Evolutionary conservation across 441 rosid genomes (phyloP).

Genomic region (Kokia cookei): DNA sequence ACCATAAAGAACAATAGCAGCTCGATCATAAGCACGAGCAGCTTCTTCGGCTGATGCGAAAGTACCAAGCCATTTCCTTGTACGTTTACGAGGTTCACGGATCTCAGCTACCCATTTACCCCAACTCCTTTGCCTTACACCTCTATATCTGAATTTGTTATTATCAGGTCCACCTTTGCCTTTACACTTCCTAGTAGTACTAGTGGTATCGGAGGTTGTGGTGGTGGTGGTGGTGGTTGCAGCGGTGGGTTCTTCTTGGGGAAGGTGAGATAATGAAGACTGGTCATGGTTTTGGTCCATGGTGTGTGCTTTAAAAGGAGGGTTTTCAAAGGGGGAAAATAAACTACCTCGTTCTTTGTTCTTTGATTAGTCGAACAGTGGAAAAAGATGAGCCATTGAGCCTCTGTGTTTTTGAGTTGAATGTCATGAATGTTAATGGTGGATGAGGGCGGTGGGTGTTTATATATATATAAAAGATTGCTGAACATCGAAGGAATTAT

Average conservation of each 20-base stretch:
- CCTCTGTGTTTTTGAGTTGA: slow-evolving; percentile 25
- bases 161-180: slow-evolving; percentile 96
- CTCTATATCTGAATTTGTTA: slow-evolving; percentile 75
- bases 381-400: slow-evolving; percentile 1
- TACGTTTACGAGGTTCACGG: slow-evolving; percentile 84
- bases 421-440: slow-evolving; percentile 60
- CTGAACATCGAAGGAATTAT: slow-evolving; percentile 17
- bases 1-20: slow-evolving; percentile 80
- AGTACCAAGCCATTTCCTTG: slow-evolving; percentile 93
- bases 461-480: slow-evolving; percentile 1
- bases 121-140: slow-evolving; percentile 94
- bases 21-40: slow-evolving; percentile 93
- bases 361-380: slow-evolving; percentile 5
- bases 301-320: slow-evolving; percentile 18
- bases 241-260: slow-evolving; percentile 26
- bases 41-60: slow-evolving; percentile 93
- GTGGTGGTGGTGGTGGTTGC: slow-evolving; percentile 12
- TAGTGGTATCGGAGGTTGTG: slow-evolving; percentile 4
- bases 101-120: slow-evolving; percentile 99
- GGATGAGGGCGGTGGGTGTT: slow-evolving; percentile 56
- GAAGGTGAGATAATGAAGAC: slow-evolving; percentile 14
- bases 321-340: slow-evolving; percentile 4
- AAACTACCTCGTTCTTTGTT: slow-evolving; percentile 26
- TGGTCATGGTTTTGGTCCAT: slow-evolving; percentile 16
- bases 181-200: slow-evolving; percentile 32